These are phyloP conservation scores for Vigna mungo DNA, from an alignment of 306 rosid genomes.

Conservation along the genomic window DNA sequence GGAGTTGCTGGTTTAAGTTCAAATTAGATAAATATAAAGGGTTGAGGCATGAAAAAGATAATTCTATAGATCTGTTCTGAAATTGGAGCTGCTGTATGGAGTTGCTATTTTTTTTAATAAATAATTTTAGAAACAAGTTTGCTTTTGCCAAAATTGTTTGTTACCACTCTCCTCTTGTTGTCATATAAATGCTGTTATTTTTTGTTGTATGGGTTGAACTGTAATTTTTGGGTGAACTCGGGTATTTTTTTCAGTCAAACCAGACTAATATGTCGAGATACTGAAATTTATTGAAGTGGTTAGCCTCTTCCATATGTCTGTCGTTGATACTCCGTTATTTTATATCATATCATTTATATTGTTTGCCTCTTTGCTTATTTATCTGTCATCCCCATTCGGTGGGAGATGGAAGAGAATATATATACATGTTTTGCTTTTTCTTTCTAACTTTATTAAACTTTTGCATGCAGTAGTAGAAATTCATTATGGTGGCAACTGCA, in stretches of 20 bases:
- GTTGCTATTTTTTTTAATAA: neutral
- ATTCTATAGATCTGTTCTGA: slow-evolving; percentile 42
- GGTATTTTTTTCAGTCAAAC: neutral
- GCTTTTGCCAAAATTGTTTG: neutral
- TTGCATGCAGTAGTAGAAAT: slow-evolving; percentile 36
- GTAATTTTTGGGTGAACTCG: neutral
- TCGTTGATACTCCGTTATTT: slow-evolving; percentile 11
- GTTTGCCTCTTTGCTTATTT: neutral
- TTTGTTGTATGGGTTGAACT: slow-evolving; percentile 24
- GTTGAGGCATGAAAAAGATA: neutral
- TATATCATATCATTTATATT: neutral
- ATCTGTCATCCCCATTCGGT: neutral
- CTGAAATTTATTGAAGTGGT: neutral
- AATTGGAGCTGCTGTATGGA: neutral
- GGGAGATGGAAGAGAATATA: slow-evolving; percentile 25
- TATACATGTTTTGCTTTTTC: neutral
- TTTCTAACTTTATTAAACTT: slow-evolving; percentile 34
- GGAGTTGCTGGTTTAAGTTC: neutral
- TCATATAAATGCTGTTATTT: slow-evolving; percentile 38
- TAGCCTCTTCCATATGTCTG: neutral
- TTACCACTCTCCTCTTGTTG: neutral
- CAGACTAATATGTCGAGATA: neutral
- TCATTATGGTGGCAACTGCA: slow-evolving; percentile 94
- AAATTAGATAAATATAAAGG: neutral
- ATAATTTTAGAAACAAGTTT: neutral